Evolutionary conservation across 371 early-diverging fungal species (phyloP).

Genomic region (Choanephora cucurbitarum): DNA sequence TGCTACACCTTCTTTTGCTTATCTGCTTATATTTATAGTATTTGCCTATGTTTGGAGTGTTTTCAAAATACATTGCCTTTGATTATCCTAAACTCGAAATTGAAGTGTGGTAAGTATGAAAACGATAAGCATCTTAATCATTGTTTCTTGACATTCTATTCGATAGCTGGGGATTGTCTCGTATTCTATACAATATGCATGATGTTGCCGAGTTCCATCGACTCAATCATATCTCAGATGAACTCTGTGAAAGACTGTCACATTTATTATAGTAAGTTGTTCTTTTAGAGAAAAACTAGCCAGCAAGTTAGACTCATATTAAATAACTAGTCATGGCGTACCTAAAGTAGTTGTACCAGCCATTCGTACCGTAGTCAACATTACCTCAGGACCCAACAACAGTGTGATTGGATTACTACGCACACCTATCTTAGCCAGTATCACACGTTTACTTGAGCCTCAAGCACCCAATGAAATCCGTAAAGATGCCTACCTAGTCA

Average conservation of each 20-base stretch:
- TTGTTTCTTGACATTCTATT: too few species aligned
- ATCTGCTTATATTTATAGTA: constrained; percentile 32
- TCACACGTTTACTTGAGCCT: constrained; percentile 24
- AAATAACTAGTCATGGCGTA: constrained; percentile 13
- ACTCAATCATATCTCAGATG: constrained; percentile 14
- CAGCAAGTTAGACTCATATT: background rate
- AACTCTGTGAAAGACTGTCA: constrained; percentile 28
- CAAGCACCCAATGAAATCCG: constrained; percentile 30
- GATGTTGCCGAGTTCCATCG: constrained; percentile 38
- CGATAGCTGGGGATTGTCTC: constrained; percentile 63
- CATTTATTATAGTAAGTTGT: constrained; percentile 30
- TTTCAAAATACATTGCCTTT: constrained; percentile 47
- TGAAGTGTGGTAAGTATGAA: constrained; percentile 51
- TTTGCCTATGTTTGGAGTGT: constrained; percentile 49
- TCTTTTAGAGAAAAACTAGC: background rate
- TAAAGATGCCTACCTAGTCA: constrained; percentile 53
- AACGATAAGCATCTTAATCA: background rate
- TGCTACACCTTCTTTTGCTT: background rate
- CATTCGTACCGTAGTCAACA: constrained; percentile 53
- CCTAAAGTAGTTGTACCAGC: constrained; percentile 29
- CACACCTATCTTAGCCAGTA: constrained; percentile 31
- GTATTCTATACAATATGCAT: constrained; percentile 61
- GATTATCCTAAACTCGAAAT: constrained; percentile 51
- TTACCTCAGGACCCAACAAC: constrained; percentile 56
- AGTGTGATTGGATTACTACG: constrained; percentile 41